Percentiles rank a stretch among this genome's conserved stretches.
These are phyloP conservation scores for Geranium incanum DNA, from an alignment of 441 rosid genomes.

Conservation along the genomic window DNA sequence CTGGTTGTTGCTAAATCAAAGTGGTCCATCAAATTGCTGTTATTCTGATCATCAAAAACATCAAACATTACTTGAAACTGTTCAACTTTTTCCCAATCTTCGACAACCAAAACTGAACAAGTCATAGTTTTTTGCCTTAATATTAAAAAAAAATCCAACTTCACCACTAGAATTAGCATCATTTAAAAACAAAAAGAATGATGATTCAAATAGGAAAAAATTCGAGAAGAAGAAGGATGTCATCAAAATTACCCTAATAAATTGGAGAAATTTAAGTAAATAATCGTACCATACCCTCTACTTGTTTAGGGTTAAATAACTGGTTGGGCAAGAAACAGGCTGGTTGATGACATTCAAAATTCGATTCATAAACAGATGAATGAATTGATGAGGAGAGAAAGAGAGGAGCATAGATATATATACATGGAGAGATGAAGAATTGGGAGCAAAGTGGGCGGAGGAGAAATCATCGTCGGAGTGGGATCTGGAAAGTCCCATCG, in stretches of 20 bases:
- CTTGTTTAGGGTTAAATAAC: no score
- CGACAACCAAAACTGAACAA: neutral
- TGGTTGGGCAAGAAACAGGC: no score
- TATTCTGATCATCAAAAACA: conserved; percentile 21
- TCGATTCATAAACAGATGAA: neutral
- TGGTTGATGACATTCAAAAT: no score
- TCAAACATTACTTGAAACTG: neutral
- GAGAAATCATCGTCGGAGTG: conserved; percentile 15
- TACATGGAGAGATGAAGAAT: neutral
- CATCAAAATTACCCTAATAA: neutral
- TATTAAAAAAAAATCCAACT: neutral
- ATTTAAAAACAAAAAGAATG: neutral
- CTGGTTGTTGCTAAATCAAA: conserved; percentile 17
- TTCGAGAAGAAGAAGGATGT: no score
- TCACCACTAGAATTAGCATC: neutral
- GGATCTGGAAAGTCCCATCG: conserved; percentile 15
- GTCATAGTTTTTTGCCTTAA: neutral
- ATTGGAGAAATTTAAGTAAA: neutral
- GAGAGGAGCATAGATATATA: conserved; percentile 1
- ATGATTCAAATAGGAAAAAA: no score
- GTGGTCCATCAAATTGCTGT: conserved; percentile 20
- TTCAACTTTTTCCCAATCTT: neutral
- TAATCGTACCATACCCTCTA: neutral
- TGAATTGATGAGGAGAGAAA: neutral
- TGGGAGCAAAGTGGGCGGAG: conserved; percentile 9